Conservation (phyloP, 1,284 basidiomycete genomes). For the Cryptococcus wingfieldii region DNA sequence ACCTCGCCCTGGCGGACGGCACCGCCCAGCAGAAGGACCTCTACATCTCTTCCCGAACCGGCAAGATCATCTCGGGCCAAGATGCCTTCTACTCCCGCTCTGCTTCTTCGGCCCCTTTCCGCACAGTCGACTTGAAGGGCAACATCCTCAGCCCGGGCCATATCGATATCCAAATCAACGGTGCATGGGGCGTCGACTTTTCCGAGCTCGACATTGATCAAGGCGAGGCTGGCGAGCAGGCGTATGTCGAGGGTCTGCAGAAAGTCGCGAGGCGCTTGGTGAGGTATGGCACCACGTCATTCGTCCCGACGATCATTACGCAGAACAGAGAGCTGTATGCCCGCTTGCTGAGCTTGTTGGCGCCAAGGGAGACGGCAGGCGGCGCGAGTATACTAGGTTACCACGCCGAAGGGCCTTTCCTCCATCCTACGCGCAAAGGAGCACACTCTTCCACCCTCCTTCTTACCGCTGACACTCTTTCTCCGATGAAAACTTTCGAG, state of each 20-base stretch:
- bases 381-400: slow-evolving; percentile 70
- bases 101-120: neutral
- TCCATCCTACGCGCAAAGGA: slow-evolving; percentile 64
- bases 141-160: slow-evolving; percentile 76
- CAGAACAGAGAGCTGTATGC: slow-evolving; percentile 38
- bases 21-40: slow-evolving; percentile 43
- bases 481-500: slow-evolving; percentile 56
- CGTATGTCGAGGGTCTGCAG: slow-evolving; percentile 65
- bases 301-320: slow-evolving; percentile 62
- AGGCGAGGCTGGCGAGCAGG: slow-evolving; percentile 63
- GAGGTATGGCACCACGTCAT: slow-evolving; percentile 80
- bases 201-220: slow-evolving; percentile 54
- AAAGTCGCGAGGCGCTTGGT: slow-evolving; percentile 64
- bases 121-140: slow-evolving; percentile 48
- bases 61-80: slow-evolving; percentile 36
- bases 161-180: slow-evolving; percentile 69
- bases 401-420: slow-evolving; percentile 86
- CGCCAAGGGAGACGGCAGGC: slow-evolving; percentile 21
- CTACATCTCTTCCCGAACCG: slow-evolving; percentile 28
- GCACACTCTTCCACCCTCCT: slow-evolving; percentile 71
- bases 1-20: slow-evolving; percentile 70
- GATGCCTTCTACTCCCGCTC: slow-evolving; percentile 18
- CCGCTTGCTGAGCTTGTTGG: slow-evolving; percentile 52
- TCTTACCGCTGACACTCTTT: slow-evolving; percentile 52
- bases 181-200: slow-evolving; percentile 85